Conservation (phyloP, 768 basidiomycete species). For the Lentinula guzmanii region DNA sequence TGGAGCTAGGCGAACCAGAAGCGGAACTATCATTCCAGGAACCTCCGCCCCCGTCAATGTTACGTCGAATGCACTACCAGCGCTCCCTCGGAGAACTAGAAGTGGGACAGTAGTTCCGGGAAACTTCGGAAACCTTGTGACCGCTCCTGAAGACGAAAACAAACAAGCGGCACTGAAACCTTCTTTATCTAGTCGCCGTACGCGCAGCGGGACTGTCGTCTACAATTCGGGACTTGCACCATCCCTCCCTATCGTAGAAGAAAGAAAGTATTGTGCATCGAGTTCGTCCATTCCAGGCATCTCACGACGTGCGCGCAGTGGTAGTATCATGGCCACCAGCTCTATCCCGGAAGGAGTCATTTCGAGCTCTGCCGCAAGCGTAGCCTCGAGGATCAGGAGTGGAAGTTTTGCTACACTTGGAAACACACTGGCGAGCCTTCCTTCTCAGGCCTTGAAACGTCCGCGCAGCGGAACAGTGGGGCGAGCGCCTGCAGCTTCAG, state of each 20-base stretch:
- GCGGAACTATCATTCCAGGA: conserved; percentile 36
- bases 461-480: conserved; percentile 3
- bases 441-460: conserved; percentile 1
- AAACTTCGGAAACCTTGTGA: not conserved
- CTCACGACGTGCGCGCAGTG: conserved; percentile 3
- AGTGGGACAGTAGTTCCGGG: conserved; percentile 38
- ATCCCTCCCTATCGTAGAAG: conserved; percentile 2
- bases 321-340: not conserved
- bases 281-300: not conserved
- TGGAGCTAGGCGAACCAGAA: conserved; percentile 28
- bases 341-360: not conserved
- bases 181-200: not conserved
- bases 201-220: not conserved
- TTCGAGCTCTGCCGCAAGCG: not conserved
- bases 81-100: conserved; percentile 33
- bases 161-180: not conserved
- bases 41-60: conserved; percentile 35
- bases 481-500: not conserved
- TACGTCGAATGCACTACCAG: conserved; percentile 3
- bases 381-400: not conserved
- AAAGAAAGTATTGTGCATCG: not conserved
- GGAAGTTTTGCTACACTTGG: conserved; percentile 5
- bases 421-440: not conserved
- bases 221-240: not conserved
- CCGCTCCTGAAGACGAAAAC: not conserved